Base-by-base conservation (phyloP, 768 basidiomycete genomes). In the Lentinus brumalis region DNA sequence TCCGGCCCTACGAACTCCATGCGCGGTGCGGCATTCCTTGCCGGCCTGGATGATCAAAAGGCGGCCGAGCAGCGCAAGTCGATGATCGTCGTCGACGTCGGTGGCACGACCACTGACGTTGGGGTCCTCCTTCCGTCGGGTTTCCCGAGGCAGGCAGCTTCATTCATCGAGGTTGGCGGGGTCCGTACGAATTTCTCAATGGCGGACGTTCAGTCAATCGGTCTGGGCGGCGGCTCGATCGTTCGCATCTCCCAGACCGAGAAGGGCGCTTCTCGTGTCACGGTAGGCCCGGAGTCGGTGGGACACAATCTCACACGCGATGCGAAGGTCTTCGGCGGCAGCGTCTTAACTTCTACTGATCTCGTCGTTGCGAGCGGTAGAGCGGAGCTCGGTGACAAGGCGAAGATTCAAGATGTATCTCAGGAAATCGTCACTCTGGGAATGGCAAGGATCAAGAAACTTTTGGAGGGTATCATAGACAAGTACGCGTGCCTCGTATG, bases 71-170 rank as follows among this genome's bases (percentile, higher is more conserved):
- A 65, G 55, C 62, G 69, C 49, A 60, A 78, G 68, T 71, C 75
- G 59, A 76, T 79, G 44, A 73, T 86, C 52, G 87, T 88, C 0
- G 77, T 84, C 55, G 87, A 88, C 69, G 76, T 87, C 58, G 87
- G 87, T 50, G 86, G 86, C 0, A 88, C 87, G 0, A 86, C 86
- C 15, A 83, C 84, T 1, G 87, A 87, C 62, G 81, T 87, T 7
- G 86, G 87, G 16, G 82, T 87, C 47, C 70, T 88, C 9, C 72
- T 87, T 44, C 82, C 84, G 0, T 80, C 78, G 14, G 86, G 86
- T 8, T 85, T 86, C 69, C 86, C 86, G 31, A 73, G 83, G 18
- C 86, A 86, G 63, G 85, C 87, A 3, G 84, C 83, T 14, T 85
- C 85, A 1, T 82, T 82, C 66, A 82, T 83, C 31, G 81, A 86